These are phyloP conservation scores for Candida ovalis DNA, from an alignment of 805 yeast species.

Conservation along the genomic window DNA sequence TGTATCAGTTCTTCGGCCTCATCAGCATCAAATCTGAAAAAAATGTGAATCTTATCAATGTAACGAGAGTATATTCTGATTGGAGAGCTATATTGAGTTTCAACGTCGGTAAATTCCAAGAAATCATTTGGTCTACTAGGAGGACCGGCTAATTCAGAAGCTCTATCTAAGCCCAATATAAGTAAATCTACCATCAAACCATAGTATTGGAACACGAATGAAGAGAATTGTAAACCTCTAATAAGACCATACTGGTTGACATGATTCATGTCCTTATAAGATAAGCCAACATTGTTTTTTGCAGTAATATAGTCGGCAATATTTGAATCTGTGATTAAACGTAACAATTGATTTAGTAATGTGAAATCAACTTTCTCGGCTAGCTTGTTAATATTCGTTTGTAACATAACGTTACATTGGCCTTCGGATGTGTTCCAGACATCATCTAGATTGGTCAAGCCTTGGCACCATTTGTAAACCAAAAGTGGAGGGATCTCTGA, in stretches of 20 bases:
- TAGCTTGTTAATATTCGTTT: constrained; percentile 63
- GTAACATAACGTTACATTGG: constrained; percentile 79
- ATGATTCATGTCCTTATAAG: constrained; percentile 94
- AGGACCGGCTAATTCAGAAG: constrained; percentile 81
- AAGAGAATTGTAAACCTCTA: constrained; percentile 85
- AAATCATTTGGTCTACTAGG: constrained; percentile 71
- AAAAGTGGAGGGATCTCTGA: constrained; percentile 88
- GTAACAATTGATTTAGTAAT: constrained; percentile 70
- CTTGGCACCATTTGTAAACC: constrained; percentile 93
- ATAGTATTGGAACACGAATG: constrained; percentile 86
- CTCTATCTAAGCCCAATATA: constrained; percentile 81
- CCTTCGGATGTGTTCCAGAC: constrained; percentile 81
- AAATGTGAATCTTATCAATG: constrained; percentile 73
- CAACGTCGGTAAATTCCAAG: constrained; percentile 58
- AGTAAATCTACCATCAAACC: constrained; percentile 81
- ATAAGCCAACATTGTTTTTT: constrained; percentile 75
- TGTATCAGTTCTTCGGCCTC: constrained; percentile 75
- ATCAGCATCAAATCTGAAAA: constrained; percentile 68
- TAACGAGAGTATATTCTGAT: constrained; percentile 79
- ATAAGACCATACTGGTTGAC: constrained; percentile 84
- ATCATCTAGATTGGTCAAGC: constrained; percentile 69
- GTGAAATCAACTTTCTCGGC: constrained; percentile 89
- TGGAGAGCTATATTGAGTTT: constrained; percentile 66
- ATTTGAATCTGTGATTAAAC: constrained; percentile 81
- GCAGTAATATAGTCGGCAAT: constrained; percentile 94